Evolutionary conservation across 2,329 filamentous ascomycete species (phyloP).

Genomic region (Stachybotrys echinatus): DNA sequence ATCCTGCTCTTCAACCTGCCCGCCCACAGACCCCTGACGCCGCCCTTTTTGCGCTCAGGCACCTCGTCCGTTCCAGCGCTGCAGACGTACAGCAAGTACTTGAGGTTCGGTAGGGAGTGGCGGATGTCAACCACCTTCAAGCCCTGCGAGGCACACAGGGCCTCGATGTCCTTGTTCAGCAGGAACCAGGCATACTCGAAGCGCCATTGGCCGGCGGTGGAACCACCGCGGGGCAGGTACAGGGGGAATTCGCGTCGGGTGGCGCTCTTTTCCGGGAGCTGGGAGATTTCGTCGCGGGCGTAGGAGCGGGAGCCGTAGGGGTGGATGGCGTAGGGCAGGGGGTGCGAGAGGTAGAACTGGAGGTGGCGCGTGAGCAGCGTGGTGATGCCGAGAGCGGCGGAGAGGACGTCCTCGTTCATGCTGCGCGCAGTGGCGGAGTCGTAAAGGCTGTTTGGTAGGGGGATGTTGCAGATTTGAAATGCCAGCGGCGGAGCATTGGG

Average conservation of each 20-base stretch:
- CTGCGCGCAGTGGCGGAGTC: slow-evolving; percentile 40
- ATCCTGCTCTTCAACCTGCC: slow-evolving; percentile 37
- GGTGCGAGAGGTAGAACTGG: slow-evolving; percentile 74
- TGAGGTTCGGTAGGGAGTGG: slow-evolving; percentile 88
- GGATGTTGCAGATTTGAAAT: slow-evolving; percentile 77
- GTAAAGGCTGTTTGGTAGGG: slow-evolving; percentile 76
- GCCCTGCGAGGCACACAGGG: slow-evolving; percentile 58
- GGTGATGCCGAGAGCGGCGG: slow-evolving; percentile 77
- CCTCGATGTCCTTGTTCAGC: slow-evolving; percentile 92
- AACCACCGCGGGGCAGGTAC: slow-evolving; percentile 58
- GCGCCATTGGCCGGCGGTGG: slow-evolving; percentile 69
- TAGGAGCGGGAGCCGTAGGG: slow-evolving; percentile 69
- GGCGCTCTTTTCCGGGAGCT: slow-evolving; percentile 38
- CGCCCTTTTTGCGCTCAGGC: slow-evolving; percentile 56
- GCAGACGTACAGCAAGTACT: slow-evolving; percentile 85
- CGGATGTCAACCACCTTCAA: slow-evolving; percentile 83
- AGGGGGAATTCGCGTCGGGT: slow-evolving; percentile 73
- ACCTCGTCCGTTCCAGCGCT: slow-evolving; percentile 68
- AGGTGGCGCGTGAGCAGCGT: slow-evolving; percentile 70
- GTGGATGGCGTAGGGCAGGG: slow-evolving; percentile 75
- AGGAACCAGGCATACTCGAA: slow-evolving; percentile 96
- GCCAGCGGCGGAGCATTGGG: slow-evolving; percentile 56
- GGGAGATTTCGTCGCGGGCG: slow-evolving; percentile 69
- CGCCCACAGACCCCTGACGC: slow-evolving; percentile 52
- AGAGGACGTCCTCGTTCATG: slow-evolving; percentile 64